Evolutionary conservation across 2,329 filamentous ascomycete genomes (phyloP).

Genomic region (Penicillium sp.): DNA sequence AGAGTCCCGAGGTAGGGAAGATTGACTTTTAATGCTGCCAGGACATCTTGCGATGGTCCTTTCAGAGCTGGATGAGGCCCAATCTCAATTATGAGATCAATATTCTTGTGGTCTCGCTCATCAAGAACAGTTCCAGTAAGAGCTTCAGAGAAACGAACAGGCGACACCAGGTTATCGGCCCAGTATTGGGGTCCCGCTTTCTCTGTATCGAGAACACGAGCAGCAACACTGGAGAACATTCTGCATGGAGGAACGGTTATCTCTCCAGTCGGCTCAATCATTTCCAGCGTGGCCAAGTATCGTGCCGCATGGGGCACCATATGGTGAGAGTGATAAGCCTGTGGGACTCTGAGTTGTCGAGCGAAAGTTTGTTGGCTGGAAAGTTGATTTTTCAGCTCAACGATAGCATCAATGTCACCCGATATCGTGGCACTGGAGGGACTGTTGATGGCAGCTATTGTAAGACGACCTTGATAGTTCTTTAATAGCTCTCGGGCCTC

Average conservation of each 20-base stretch:
- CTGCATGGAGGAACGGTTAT: too few relatives aligned
- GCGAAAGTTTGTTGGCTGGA: constrained; percentile 18
- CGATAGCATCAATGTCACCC: constrained; percentile 18
- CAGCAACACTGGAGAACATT: neutral
- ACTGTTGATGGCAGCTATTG: constrained; percentile 18
- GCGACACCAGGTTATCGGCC: constrained; percentile 31
- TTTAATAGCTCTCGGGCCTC: constrained; percentile 5
- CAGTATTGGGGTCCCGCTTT: too few relatives aligned
- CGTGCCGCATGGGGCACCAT: constrained; percentile 20
- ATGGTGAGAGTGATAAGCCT: constrained; percentile 26
- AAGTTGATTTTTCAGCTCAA: constrained; percentile 20
- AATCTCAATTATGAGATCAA: constrained; percentile 20
- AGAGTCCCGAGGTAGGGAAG: constrained; percentile 14
- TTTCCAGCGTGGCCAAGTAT: constrained; percentile 14
- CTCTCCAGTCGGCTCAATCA: constrained; percentile 5
- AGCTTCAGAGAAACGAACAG: constrained; percentile 33
- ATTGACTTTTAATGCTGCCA: neutral
- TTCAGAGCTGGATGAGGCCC: constrained; percentile 32
- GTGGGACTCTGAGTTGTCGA: constrained; percentile 21
- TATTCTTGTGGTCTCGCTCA: too few relatives aligned
- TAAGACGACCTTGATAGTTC: constrained; percentile 3
- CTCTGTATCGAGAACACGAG: neutral
- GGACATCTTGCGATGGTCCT: constrained; percentile 18
- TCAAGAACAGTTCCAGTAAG: constrained; percentile 10
- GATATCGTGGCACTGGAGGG: constrained; percentile 19